A percentile compares a stretch with the other conserved stretches of the same genome.
Conservation (phyloP, 2,329 filamentous ascomycete genomes). For the Truncatella angustata region DNA sequence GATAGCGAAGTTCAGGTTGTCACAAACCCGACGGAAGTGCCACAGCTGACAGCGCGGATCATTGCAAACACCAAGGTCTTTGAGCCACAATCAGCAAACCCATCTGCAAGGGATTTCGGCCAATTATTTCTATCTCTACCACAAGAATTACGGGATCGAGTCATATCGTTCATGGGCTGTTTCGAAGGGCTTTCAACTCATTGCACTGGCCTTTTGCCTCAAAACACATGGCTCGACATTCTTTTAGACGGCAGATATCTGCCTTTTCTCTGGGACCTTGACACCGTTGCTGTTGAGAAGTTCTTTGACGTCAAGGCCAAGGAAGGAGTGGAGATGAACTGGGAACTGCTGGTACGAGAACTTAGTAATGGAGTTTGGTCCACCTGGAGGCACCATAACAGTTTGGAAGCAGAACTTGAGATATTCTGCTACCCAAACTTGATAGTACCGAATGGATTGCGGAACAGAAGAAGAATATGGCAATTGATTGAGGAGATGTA, state of each 20-base stretch:
- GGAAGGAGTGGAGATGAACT: conserved; percentile 11
- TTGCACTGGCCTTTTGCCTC: conserved; percentile 17
- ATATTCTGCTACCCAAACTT: conserved; percentile 5
- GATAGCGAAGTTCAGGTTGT: not conserved
- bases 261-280: conserved; percentile 17
- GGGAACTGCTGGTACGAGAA: conserved; percentile 19
- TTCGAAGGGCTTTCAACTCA: conserved; percentile 7
- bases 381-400: conserved; percentile 9
- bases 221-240: conserved; percentile 17
- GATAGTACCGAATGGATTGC: conserved; percentile 15
- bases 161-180: conserved; percentile 3
- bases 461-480: conserved; percentile 20
- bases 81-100: not conserved
- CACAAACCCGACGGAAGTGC: not conserved
- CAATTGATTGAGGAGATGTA: conserved; percentile 20
- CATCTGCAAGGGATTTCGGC: conserved; percentile 7
- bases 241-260: conserved; percentile 14
- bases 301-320: conserved; percentile 4
- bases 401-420: conserved; percentile 8
- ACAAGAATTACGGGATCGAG: conserved; percentile 12
- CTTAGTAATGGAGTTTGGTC: conserved; percentile 15
- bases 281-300: conserved; percentile 5
- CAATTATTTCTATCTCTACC: conserved; percentile 13
- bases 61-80: conserved; percentile 12
- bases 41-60: conserved; percentile 12